Evolutionary conservation across 1,284 basidiomycete genomes (phyloP).

Genomic region (Marasmius fiardii): DNA sequence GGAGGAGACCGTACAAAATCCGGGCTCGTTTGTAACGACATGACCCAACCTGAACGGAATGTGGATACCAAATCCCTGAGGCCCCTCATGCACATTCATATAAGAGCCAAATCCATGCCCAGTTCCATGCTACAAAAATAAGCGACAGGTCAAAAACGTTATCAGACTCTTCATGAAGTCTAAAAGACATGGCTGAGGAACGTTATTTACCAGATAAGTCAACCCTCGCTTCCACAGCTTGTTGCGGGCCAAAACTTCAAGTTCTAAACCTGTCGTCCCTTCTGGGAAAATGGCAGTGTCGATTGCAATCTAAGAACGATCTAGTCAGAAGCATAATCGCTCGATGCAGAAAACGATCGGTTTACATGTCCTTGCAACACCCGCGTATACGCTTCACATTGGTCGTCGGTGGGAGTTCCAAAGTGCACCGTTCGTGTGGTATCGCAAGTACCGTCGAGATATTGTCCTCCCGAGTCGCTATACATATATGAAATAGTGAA

Average conservation of each 20-base stretch:
- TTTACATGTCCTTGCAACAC: constrained; percentile 94
- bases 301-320: constrained; percentile 75
- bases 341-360: constrained; percentile 22
- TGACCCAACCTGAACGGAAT: constrained; percentile 75
- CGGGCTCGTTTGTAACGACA: constrained; percentile 87
- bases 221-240: constrained; percentile 87
- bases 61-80: constrained; percentile 66
- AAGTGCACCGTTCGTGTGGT: constrained; percentile 91
- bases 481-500: neutral
- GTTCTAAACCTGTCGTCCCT: constrained; percentile 76
- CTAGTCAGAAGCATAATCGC: neutral
- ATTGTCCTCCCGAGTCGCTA: constrained; percentile 89
- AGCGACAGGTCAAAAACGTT: constrained; percentile 15
- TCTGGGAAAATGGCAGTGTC: constrained; percentile 89
- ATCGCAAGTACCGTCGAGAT: constrained; percentile 89
- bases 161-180: too few species aligned
- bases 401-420: constrained; percentile 75
- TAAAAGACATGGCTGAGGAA: constrained; percentile 15
- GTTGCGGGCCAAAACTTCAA: constrained; percentile 84
- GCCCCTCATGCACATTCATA: constrained; percentile 77
- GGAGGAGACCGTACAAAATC: constrained; percentile 61
- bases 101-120: constrained; percentile 83
- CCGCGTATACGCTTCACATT: constrained; percentile 89
- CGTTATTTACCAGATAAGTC: constrained; percentile 65
- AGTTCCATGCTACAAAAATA: constrained; percentile 65